Conservation (phyloP, 495 filamentous ascomycete genomes). For the Hyaloscypha bicolor region DNA sequence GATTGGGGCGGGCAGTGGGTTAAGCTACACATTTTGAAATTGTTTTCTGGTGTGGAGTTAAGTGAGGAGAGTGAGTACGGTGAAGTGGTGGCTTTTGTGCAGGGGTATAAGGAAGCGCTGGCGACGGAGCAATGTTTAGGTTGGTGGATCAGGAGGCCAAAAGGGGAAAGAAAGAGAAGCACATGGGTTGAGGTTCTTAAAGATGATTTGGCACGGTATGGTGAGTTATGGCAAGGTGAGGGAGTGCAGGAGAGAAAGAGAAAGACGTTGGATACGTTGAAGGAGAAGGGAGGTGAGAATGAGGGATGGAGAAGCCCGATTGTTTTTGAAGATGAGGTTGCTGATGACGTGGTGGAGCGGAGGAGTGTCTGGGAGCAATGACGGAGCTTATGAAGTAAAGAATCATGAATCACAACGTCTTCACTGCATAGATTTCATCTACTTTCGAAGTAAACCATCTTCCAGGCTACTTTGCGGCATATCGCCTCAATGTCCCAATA, state of each 20-base stretch:
- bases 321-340: neutral
- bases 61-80: neutral
- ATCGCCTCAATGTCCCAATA: too few species aligned
- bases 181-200: conserved; percentile 23
- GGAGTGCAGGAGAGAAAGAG: conserved; percentile 21
- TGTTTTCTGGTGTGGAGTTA: conserved; percentile 14
- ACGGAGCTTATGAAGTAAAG: neutral
- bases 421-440: too few species aligned
- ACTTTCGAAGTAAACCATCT: too few species aligned
- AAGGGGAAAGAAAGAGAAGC: neutral
- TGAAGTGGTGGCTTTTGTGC: conserved; percentile 10
- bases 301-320: conserved; percentile 9
- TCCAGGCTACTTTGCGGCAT: too few species aligned
- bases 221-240: conserved; percentile 20
- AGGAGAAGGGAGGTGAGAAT: neutral
- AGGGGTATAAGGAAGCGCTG: conserved; percentile 11
- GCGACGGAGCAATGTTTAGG: conserved; percentile 9
- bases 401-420: too few species aligned
- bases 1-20: conserved; percentile 30
- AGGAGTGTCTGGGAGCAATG: conserved; percentile 21
- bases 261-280: conserved; percentile 6
- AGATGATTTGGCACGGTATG: conserved; percentile 24
- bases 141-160: conserved; percentile 11
- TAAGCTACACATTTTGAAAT: conserved; percentile 15
- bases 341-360: neutral